phyloP scores from a whole-genome alignment of 441 rosid species.

The Brassica hybrid region DNA sequence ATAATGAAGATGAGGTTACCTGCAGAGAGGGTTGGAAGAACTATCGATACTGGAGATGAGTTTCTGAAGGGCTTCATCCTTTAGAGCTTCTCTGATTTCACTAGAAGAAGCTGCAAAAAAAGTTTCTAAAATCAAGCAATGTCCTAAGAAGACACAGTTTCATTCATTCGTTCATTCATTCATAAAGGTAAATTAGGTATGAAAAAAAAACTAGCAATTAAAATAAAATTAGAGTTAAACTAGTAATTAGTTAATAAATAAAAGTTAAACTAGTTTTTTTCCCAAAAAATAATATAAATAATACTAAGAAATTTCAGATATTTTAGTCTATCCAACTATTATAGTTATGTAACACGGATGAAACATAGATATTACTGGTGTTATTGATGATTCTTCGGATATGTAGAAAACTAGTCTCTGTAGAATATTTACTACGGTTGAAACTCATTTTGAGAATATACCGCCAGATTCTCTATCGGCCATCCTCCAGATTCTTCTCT shows the following conservation, averaged over 20 bases:
- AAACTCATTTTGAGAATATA: neutral
- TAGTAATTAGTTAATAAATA: too few species aligned
- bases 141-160: neutral
- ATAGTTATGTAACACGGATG: too few species aligned
- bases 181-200: too few species aligned
- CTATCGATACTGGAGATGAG: conserved; percentile 60
- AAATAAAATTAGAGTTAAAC: too few species aligned
- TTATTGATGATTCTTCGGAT: too few species aligned
- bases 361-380: too few species aligned
- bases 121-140: conserved; percentile 12
- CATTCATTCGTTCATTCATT: neutral
- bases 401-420: too few species aligned
- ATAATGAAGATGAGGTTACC: conserved; percentile 46
- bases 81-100: conserved; percentile 66
- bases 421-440: neutral
- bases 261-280: too few species aligned
- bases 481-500: neutral
- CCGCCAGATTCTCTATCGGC: neutral
- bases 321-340: too few species aligned
- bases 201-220: too few species aligned
- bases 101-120: conserved; percentile 63
- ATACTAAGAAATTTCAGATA: too few species aligned
- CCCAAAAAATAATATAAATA: too few species aligned
- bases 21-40: conserved; percentile 57
- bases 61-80: conserved; percentile 63